Base-by-base conservation (phyloP, 1,139 yeast species). In the Suhomyces atakaporum region DNA sequence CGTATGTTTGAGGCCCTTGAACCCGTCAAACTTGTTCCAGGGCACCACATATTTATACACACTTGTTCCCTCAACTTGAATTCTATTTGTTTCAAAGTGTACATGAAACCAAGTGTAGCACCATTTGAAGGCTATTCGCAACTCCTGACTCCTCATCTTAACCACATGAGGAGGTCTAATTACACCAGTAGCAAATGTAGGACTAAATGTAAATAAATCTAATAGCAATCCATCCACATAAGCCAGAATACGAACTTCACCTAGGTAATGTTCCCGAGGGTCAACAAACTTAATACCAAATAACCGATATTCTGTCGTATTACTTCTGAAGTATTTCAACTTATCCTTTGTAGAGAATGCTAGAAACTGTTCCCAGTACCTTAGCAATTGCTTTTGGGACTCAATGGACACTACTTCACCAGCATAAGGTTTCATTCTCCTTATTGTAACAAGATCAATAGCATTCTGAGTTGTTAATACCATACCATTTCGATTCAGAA, bases 21-120 rank as follows among this genome's bases (percentile, higher is more conserved):
- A 71, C 1, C 96, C 96, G 53, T 88, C 96, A 43, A 84, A 60
- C 2, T 78, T 73, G 3, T 66, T 65, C 94, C 90, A 84, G 5
- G 41, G 25, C 5, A 44, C 28, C 2, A 5, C 15, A 10, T 14
- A 16, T 16, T 24, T 27, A 11, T n/a, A 14, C 10, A 19, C 16
- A 6, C 7, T 7, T 14, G 7, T 3, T 6, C 31, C 29, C 4
- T 26, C 28, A 9, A 29, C 20, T 3, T 9, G 11, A 5, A 10
- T 29, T 12, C 21, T 14, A 7, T 30, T 13, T 11, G 23, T 20
- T 19, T 50, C 58, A 31, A 51, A 49, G 32, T 34, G 36, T 6
- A 45, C 18, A 26, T 53, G 50, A 31, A 54, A 48, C 60, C 60
- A 56, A 15, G 35, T 35, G 39, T 47, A 61, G 31, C 35, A 45